phyloP scores from a whole-genome alignment of 768 basidiomycete species.

The Rhizopogon vesiculosus region DNA sequence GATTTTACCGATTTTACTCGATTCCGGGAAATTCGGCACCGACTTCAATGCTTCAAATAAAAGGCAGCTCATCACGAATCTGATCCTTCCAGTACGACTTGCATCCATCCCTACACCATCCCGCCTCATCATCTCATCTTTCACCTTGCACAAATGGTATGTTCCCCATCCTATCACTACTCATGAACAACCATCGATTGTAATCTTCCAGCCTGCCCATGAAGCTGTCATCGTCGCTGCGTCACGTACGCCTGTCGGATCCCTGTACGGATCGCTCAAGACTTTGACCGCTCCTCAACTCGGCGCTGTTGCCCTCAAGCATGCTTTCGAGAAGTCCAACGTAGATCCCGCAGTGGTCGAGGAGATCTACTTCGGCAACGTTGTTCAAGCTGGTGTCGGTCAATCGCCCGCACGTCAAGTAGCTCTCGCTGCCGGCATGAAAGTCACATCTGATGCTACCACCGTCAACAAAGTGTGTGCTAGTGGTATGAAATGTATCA shows the following conservation, averaged over 20 bases:
- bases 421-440: conserved; percentile 80
- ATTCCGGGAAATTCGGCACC: not conserved
- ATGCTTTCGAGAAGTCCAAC: conserved; percentile 76
- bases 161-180: conserved; percentile 9
- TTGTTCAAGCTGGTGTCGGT: conserved; percentile 95
- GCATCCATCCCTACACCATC: conserved; percentile 32
- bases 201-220: conserved; percentile 39
- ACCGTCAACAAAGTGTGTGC: conserved; percentile 99
- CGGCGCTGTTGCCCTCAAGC: conserved; percentile 83
- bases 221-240: conserved; percentile 94
- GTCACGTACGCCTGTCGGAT: conserved; percentile 90
- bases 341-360: conserved; percentile 83
- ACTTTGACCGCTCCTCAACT: conserved; percentile 87
- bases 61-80: conserved; percentile 14
- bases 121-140: conserved; percentile 30
- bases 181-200: not conserved
- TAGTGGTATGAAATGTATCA: conserved; percentile 93
- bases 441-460: conserved; percentile 85
- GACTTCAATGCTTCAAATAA: conserved; percentile 3
- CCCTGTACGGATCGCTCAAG: conserved; percentile 87
- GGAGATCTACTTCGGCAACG: conserved; percentile 96
- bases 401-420: conserved; percentile 98
- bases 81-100: conserved; percentile 39
- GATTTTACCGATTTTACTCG: not conserved
- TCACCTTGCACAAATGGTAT: conserved; percentile 46